Evolutionary conservation across 805 yeast genomes (phyloP).

Genomic region (Myxozyma sirexii): DNA sequence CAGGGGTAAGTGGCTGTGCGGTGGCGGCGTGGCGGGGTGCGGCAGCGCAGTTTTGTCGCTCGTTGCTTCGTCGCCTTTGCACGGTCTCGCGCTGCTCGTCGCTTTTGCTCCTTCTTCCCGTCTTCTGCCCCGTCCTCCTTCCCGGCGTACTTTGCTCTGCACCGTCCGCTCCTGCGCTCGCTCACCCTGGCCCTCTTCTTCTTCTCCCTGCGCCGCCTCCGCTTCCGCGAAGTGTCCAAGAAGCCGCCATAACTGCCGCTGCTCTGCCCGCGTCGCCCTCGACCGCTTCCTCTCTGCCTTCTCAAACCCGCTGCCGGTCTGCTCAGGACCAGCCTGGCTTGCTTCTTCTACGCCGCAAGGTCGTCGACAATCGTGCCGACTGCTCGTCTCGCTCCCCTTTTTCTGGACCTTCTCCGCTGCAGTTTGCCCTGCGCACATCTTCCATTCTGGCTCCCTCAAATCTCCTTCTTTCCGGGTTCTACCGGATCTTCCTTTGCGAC

Average conservation of each 20-base stretch:
- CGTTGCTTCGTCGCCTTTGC: neutral
- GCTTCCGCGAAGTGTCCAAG: conserved; percentile 37
- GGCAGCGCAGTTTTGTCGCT: neutral
- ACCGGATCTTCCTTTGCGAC: conserved; percentile 25
- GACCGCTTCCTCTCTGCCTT: neutral
- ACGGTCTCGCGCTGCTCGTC: neutral
- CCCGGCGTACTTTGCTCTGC: conserved; percentile 16
- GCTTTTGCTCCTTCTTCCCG: neutral
- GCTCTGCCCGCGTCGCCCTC: neutral
- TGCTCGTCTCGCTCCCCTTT: neutral
- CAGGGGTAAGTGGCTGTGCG: neutral
- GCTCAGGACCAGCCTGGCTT: too few species aligned
- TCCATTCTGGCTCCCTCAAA: conserved; percentile 24
- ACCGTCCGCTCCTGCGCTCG: conserved; percentile 12
- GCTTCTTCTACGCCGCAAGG: too few species aligned
- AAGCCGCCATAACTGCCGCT: conserved; percentile 39
- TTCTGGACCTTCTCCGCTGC: neutral
- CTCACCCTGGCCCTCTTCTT: conserved; percentile 36
- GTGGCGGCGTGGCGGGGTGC: neutral
- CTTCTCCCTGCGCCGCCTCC: conserved; percentile 28
- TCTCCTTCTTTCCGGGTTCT: conserved; percentile 19
- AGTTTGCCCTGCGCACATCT: neutral
- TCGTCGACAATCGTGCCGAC: neutral
- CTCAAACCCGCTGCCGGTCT: too few species aligned
- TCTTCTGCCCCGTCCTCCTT: neutral